Percentiles rank a stretch among this genome's conserved stretches.
These are phyloP conservation scores for Sanghuangporus sanghuang DNA, from an alignment of 1,284 basidiomycete genomes.

Conservation along the genomic window DNA sequence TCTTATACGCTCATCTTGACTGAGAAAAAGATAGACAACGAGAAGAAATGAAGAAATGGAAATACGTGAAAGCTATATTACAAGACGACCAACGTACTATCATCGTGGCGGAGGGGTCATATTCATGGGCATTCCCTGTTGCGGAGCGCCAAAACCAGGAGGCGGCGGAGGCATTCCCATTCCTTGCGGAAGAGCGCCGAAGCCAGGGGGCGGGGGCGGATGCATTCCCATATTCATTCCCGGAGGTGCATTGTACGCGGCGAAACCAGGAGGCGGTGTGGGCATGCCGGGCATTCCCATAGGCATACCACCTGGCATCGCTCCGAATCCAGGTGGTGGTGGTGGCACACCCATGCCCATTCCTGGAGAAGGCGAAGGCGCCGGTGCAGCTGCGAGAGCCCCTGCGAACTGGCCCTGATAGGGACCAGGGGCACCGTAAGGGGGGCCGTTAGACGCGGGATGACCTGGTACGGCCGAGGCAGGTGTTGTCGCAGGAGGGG, in stretches of 20 bases:
- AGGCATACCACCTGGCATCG: constrained; percentile 23
- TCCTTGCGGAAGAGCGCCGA: background rate
- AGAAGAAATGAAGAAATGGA: too few species aligned
- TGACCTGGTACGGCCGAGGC: constrained; percentile 5
- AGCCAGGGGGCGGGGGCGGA: constrained; percentile 2
- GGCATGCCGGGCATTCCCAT: constrained; percentile 25
- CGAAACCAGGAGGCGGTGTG: constrained; percentile 11
- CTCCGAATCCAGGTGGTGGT: constrained; percentile 55
- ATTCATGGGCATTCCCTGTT: background rate
- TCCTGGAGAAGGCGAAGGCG: constrained; percentile 60
- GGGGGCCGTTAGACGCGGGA: constrained; percentile 20
- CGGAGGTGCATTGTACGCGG: background rate
- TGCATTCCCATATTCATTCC: constrained; percentile 2
- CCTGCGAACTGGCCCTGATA: constrained; percentile 90
- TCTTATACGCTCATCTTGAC: too few species aligned
- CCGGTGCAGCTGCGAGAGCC: constrained; percentile 63
- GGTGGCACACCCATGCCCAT: constrained; percentile 41
- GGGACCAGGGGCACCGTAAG: constrained; percentile 43
- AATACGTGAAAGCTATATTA: too few species aligned
- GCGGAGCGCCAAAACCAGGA: constrained; percentile 1
- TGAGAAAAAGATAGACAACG: too few species aligned
- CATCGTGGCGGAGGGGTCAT: background rate
- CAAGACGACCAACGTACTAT: too few species aligned
- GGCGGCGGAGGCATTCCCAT: constrained; percentile 5
- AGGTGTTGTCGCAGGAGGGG: constrained; percentile 18